Percentiles rank a stretch among this genome's conserved stretches.
Conservation (phyloP, 495 filamentous ascomycete genomes). For the Penicillium turbatum region DNA sequence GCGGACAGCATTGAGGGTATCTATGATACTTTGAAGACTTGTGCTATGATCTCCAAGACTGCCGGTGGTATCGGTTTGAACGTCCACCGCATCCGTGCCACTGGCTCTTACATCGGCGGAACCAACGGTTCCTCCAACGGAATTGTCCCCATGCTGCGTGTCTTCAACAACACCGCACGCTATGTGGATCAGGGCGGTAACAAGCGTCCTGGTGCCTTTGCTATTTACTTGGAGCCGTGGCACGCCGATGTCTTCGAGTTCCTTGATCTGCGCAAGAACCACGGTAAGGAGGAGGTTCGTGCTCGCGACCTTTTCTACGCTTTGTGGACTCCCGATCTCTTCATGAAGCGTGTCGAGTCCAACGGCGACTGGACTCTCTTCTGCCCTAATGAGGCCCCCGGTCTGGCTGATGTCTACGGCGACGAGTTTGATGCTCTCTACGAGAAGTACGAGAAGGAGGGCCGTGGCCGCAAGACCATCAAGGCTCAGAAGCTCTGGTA, state of each 20-base stretch:
- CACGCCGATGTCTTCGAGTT: slow-evolving; percentile 97
- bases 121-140: slow-evolving; percentile 98
- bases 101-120: slow-evolving; percentile 93
- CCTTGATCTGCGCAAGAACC: slow-evolving; percentile 97
- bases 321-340: slow-evolving; percentile 96
- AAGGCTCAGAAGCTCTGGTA: slow-evolving; percentile 99
- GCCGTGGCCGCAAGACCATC: slow-evolving; percentile 80
- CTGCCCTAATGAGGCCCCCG: slow-evolving; percentile 93
- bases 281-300: slow-evolving; percentile 96
- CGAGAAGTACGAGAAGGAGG: slow-evolving; percentile 87
- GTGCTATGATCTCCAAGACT: slow-evolving; percentile 99
- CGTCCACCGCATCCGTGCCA: slow-evolving; percentile 91
- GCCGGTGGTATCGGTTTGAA: slow-evolving; percentile 96
- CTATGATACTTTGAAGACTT: slow-evolving; percentile 98
- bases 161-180: slow-evolving; percentile 97
- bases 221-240: slow-evolving; percentile 99
- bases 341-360: slow-evolving; percentile 98
- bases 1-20: slow-evolving; percentile 99
- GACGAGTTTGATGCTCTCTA: slow-evolving; percentile 96
- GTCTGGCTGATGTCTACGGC: slow-evolving; percentile 92
- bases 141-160: slow-evolving; percentile 94
- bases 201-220: slow-evolving; percentile 97
- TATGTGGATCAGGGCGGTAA: slow-evolving; percentile 99
- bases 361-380: slow-evolving; percentile 96
- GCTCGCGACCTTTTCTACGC: slow-evolving; percentile 97